Evolutionary conservation across 2,329 filamentous ascomycete species (phyloP), one percentile per base, ranked within the genome.

Genomic region (Aspergillus pseudoterreus): DNA sequence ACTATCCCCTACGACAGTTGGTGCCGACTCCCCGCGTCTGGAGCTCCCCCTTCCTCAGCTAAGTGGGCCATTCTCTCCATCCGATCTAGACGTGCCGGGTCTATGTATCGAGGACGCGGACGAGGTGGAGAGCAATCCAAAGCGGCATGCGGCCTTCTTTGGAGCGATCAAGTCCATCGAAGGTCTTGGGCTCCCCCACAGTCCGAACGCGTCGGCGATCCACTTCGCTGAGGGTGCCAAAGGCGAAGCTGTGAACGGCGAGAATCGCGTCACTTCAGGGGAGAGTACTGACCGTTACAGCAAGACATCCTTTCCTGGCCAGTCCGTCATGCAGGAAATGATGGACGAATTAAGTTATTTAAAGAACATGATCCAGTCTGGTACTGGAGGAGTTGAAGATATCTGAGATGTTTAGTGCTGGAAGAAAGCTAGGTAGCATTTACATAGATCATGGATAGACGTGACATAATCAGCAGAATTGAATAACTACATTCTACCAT

Each of bases 321-420:
- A 69, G 52, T 63, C 62, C 43, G 68, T 62, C 15, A 75, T 80
- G 67, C 71, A 75, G 55, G 72, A 78, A 56, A 63, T 80, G 52
- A 69, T 80, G 59, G 73, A 75, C 55, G 78, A 81, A 54, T 64
- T 80, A 63, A 75, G 76, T 49, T 80, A 81, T 60, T 63, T 81
- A 38, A 75, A 75, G 21, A 70, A 71, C 48, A 68, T 77, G 52
- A 79, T 80, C 32, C 66, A 70, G 49, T 64, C 63, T 52, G 67
- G 63, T 22, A 45, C 24, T 57, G 54, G 62, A 35, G 63, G 57
- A 17, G 21, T 59, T 6, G 36, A 43, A 24, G 27, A 27, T 12
- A 19, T 43, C 5, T 42, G 17, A 27, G 15, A n/a, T 38, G 32
- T 30, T 11, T 30, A 30, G 27, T 11, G 27, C 8, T 30, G 27